Evolutionary conservation across 768 basidiomycete species (phyloP), one percentile per base, ranked within the genome.

Genomic region (Tulasnella sp.): DNA sequence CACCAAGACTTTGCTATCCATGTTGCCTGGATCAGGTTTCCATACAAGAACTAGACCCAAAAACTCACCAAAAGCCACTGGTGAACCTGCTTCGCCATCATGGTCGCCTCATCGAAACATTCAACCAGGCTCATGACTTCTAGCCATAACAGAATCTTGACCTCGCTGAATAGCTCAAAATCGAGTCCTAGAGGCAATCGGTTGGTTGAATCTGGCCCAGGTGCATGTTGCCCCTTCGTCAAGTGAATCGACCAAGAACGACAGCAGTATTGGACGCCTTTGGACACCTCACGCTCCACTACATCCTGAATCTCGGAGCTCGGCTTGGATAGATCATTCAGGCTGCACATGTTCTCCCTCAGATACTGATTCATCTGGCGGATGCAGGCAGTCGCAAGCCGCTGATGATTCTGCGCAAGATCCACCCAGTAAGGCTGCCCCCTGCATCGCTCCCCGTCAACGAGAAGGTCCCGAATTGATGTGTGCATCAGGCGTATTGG

Each of bases 31-130:
- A 14, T 18, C 28, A 75, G 41, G 31, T 4, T 75, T n/a, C 16
- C 16, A 4, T 3, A 28, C 2, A 24, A 42, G 4, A 31, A 34
- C 1, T n/a, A n/a, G n/a, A n/a, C n/a, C n/a, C n/a, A n/a, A n/a
- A n/a, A n/a, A 12, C 76, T 24, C 76, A 76, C 76, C 48, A 7
- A 37, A 22, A 76, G 28, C 76, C 76, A 76, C 18, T 24, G 34
- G 22, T 76, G 28, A 7, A 76, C 76, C 42, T 50, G 20, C 54
- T 76, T 34, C 12, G 54, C 46, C 48, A 50, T 34, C 4, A n/a
- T n/a, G 20, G 58, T 34, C 2, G 40, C 42, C 14, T 50, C 48
- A 2, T n/a, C 0, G 28, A 18, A 50, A 1, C 3, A 12, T 54
- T 24, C 76, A 5, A 76, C n/a, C 16, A 76, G 46, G 16, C 48